Evolutionary conservation across 2,329 filamentous ascomycete species (phyloP).

Genomic region (Penicillium glabrum): DNA sequence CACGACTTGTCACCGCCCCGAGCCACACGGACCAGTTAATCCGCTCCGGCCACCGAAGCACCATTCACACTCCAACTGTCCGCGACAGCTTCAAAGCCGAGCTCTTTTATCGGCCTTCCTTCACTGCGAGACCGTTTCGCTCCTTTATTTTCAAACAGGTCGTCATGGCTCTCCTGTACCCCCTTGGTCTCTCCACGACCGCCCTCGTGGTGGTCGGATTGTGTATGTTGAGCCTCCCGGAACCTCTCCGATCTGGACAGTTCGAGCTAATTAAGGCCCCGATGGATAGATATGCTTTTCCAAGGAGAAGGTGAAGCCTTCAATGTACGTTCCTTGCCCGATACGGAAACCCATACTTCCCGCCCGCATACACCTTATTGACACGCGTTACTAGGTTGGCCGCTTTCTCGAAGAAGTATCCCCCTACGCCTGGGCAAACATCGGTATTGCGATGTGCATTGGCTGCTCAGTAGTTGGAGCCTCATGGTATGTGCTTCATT

Average conservation of each 20-base stretch:
- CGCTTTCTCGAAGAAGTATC: constrained; percentile 92
- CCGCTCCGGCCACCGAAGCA: constrained; percentile 30
- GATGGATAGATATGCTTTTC: constrained; percentile 86
- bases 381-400: constrained; percentile 64
- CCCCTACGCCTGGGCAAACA: constrained; percentile 87
- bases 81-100: constrained; percentile 11
- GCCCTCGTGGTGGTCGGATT: constrained; percentile 72
- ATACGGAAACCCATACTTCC: background rate
- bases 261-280: constrained; percentile 18
- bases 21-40: constrained; percentile 28
- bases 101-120: constrained; percentile 20
- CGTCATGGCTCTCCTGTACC: constrained; percentile 72
- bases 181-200: constrained; percentile 65
- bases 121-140: constrained; percentile 12
- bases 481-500: constrained; percentile 68
- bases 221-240: constrained; percentile 59
- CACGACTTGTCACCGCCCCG: constrained; percentile 17
- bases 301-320: constrained; percentile 94
- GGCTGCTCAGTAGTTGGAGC: constrained; percentile 94
- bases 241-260: constrained; percentile 11
- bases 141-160: constrained; percentile 27
- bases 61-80: constrained; percentile 16
- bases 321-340: constrained; percentile 64
- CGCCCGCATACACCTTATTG: constrained; percentile 2
- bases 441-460: constrained; percentile 92